Percentiles rank a stretch among this genome's conserved stretches.
These are phyloP conservation scores for Pythium phragmiticola DNA, from an alignment of 352 stramenopile genomes.

Conservation along the genomic window DNA sequence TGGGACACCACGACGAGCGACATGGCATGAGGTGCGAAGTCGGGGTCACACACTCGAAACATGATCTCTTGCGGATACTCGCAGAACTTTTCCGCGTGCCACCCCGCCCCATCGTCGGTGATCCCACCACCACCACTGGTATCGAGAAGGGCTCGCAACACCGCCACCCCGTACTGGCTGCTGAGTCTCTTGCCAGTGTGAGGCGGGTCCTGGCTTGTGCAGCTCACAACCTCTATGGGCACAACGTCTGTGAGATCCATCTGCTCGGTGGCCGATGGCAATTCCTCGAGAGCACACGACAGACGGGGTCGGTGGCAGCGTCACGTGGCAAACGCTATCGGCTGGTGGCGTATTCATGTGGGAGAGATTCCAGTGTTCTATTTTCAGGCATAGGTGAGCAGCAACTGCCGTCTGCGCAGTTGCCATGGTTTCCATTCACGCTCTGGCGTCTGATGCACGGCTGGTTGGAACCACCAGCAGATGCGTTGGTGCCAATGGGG, in stretches of 20 bases:
- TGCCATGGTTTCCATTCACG: no score
- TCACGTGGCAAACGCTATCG: no score
- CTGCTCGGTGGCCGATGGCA: not conserved
- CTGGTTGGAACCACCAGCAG: no score
- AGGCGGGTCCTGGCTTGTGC: constrained; percentile 38
- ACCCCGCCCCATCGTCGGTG: constrained; percentile 20
- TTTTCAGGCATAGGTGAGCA: no score
- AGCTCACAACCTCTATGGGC: constrained; percentile 35
- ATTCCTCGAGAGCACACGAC: no score
- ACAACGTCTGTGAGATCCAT: constrained; percentile 21
- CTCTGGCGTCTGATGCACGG: no score
- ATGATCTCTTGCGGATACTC: constrained; percentile 61
- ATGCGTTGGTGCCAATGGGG: no score
- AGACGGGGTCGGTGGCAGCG: no score
- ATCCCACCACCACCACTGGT: constrained; percentile 9
- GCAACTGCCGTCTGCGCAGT: no score
- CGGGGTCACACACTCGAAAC: constrained; percentile 36
- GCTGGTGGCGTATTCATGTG: no score
- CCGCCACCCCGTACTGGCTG: constrained; percentile 5
- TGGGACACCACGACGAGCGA: constrained; percentile 13
- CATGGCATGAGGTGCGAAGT: constrained; percentile 19
- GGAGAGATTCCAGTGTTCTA: no score
- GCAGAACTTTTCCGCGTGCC: constrained; percentile 58
- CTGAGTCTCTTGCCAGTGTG: constrained; percentile 24
- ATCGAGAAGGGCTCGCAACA: constrained; percentile 5